A percentile compares a stretch with the other conserved stretches of the same genome.
Conservation (phyloP, 1,284 basidiomycete genomes). For the Tranzscheliella williamsii region DNA sequence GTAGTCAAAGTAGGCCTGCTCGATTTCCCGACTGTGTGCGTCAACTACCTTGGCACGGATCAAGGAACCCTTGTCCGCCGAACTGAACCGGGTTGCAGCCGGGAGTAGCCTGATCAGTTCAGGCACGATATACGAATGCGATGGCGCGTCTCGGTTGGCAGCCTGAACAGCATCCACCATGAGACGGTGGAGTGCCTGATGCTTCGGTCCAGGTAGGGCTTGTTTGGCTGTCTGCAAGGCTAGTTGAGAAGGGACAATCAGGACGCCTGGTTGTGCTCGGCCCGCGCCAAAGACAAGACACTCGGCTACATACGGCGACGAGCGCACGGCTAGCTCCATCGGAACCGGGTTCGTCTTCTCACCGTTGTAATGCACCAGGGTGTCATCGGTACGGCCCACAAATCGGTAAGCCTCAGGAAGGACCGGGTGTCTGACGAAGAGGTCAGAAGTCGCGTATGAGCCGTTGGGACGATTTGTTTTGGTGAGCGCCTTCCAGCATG, state of each 20-base stretch:
- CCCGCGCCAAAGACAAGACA: constrained; percentile 70
- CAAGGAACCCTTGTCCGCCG: constrained; percentile 35
- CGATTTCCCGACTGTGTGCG: too few relatives aligned
- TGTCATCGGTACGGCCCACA: constrained; percentile 69
- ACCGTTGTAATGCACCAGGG: constrained; percentile 62
- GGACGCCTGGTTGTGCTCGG: constrained; percentile 66
- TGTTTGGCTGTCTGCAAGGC: constrained; percentile 62
- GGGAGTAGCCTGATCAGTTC: constrained; percentile 31
- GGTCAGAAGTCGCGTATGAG: constrained; percentile 69
- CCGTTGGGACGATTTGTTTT: constrained; percentile 67
- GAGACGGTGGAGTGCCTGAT: too few relatives aligned
- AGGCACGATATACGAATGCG: constrained; percentile 27
- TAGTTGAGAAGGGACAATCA: constrained; percentile 67
- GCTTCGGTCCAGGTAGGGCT: too few relatives aligned
- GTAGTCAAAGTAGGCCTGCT: constrained; percentile 23
- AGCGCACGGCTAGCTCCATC: constrained; percentile 35
- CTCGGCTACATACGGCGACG: constrained; percentile 61
- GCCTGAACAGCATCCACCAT: constrained; percentile 11
- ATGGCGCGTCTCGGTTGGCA: constrained; percentile 21
- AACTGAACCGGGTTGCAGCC: constrained; percentile 4
- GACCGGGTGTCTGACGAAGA: constrained; percentile 65
- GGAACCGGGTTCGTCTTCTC: constrained; percentile 49
- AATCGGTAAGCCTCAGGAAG: too few relatives aligned
- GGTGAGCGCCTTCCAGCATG: constrained; percentile 67
- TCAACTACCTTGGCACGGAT: too few relatives aligned